Evolutionary conservation across 495 filamentous ascomycete genomes (phyloP).

Genomic region (Neurospora sp.): DNA sequence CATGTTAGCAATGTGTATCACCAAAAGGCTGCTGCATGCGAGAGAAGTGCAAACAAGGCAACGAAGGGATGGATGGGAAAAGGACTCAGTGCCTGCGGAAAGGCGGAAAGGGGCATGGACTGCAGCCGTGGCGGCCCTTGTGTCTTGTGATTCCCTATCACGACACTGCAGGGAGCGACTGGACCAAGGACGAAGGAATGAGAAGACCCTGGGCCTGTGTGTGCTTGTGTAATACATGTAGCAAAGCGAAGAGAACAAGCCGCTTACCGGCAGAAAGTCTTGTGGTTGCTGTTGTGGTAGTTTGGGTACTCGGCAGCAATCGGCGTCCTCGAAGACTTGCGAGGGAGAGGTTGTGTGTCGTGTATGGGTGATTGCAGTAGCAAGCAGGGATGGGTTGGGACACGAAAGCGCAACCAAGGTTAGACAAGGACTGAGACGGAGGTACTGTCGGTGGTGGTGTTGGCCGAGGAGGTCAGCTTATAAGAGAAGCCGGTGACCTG

Average conservation of each 20-base stretch:
- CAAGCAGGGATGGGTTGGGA: neutral
- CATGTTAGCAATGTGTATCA: neutral
- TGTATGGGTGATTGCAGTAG: conserved; percentile 7
- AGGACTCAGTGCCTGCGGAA: conserved; percentile 28
- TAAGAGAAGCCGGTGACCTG: neutral
- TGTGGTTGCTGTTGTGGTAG: neutral
- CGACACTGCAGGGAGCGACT: neutral
- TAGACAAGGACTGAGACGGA: conserved; percentile 1
- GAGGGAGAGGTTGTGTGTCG: neutral
- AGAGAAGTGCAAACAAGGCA: neutral
- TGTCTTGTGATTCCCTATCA: conserved; percentile 5
- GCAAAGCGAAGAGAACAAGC: conserved; percentile 1
- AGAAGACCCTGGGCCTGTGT: conserved; percentile 3
- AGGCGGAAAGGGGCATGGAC: conserved; percentile 28
- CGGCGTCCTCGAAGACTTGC: conserved; percentile 1
- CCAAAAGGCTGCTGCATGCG: neutral
- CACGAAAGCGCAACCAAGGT: neutral
- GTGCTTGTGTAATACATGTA: conserved; percentile 10
- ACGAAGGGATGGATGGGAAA: conserved; percentile 17
- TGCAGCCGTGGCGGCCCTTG: conserved; percentile 20
- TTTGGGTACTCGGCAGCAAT: conserved; percentile 3
- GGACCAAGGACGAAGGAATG: neutral
- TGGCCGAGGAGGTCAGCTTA: neutral
- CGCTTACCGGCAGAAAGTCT: conserved; percentile 4
- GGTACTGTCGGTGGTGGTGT: neutral